Evolutionary conservation across 1,139 yeast genomes (phyloP).

Genomic region (Arxiozyma telluris): DNA sequence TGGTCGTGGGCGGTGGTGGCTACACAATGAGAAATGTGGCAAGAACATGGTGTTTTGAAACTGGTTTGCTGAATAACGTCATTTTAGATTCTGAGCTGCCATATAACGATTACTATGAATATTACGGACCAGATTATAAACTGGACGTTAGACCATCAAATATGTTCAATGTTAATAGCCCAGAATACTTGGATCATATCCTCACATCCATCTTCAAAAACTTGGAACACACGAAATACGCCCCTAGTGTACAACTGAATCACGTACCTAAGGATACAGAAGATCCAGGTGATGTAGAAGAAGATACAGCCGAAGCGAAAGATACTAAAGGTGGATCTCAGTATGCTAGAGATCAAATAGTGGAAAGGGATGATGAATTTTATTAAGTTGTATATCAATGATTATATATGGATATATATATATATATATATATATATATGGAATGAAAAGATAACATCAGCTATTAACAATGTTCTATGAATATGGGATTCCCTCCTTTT

Average conservation of each 20-base stretch:
- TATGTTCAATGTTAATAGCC: constrained; percentile 93
- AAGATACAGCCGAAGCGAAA: constrained; percentile 60
- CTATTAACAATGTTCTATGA: too few species aligned
- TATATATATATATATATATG: too few species aligned
- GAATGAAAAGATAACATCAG: too few species aligned
- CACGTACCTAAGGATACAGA: constrained; percentile 82
- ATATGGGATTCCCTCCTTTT: too few species aligned
- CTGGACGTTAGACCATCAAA: constrained; percentile 90
- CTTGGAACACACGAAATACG: constrained; percentile 81
- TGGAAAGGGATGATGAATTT: constrained; percentile 60
- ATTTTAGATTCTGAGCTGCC: constrained; percentile 77
- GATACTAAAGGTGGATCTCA: constrained; percentile 92
- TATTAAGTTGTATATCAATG: constrained; percentile 27
- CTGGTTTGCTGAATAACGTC: constrained; percentile 78
- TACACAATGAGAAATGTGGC: constrained; percentile 96
- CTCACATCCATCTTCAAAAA: constrained; percentile 68
- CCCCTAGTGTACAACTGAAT: constrained; percentile 92
- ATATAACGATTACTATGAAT: constrained; percentile 92
- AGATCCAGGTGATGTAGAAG: constrained; percentile 75
- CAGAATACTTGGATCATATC: constrained; percentile 83
- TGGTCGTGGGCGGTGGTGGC: constrained; percentile 97
- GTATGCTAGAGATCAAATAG: constrained; percentile 65
- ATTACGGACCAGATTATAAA: constrained; percentile 93
- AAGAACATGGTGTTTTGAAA: constrained; percentile 91
- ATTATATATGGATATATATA: too few species aligned